Conservation (phyloP, 768 basidiomycete species). For the Pleurotus salmoneostramineus region DNA sequence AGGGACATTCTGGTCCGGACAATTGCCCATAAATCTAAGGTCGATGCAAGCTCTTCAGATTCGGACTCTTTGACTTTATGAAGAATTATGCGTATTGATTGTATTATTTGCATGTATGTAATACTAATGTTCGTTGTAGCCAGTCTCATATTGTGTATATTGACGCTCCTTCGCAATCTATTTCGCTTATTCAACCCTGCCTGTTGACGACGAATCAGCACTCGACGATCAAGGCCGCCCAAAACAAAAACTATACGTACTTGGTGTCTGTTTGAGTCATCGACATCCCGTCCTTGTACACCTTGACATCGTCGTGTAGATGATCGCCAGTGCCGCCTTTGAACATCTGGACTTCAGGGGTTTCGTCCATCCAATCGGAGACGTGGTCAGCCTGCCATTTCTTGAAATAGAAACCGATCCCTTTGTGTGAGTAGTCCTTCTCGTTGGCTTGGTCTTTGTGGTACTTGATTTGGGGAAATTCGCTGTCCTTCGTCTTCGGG, state of each 20-base stretch:
- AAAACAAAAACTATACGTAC: background rate
- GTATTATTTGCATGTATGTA: background rate
- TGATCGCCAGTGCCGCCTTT: slow-evolving; percentile 12
- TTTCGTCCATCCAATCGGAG: slow-evolving; percentile 8
- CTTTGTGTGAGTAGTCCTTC: slow-evolving; percentile 38
- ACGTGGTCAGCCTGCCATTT: slow-evolving; percentile 34
- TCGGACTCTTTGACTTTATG: background rate
- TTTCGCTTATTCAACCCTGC: too few relatives aligned
- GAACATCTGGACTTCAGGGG: slow-evolving; percentile 18
- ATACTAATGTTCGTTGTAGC: too few relatives aligned
- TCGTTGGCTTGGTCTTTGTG: slow-evolving; percentile 38
- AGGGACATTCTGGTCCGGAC: slow-evolving; percentile 21
- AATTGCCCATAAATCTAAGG: slow-evolving; percentile 15
- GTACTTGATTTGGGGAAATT: slow-evolving; percentile 32
- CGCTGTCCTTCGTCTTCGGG: slow-evolving; percentile 32
- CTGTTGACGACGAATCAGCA: too few relatives aligned
- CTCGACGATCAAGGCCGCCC: too few relatives aligned
- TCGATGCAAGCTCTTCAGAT: slow-evolving; percentile 9
- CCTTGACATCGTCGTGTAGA: background rate
- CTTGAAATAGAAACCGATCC: slow-evolving; percentile 36
- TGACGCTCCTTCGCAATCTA: too few relatives aligned
- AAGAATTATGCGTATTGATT: background rate
- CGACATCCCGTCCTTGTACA: background rate
- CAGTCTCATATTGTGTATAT: too few relatives aligned
- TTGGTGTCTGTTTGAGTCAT: background rate